Conservation (phyloP, 768 basidiomycete genomes). For the Pleurotus salmoneostramineus region DNA sequence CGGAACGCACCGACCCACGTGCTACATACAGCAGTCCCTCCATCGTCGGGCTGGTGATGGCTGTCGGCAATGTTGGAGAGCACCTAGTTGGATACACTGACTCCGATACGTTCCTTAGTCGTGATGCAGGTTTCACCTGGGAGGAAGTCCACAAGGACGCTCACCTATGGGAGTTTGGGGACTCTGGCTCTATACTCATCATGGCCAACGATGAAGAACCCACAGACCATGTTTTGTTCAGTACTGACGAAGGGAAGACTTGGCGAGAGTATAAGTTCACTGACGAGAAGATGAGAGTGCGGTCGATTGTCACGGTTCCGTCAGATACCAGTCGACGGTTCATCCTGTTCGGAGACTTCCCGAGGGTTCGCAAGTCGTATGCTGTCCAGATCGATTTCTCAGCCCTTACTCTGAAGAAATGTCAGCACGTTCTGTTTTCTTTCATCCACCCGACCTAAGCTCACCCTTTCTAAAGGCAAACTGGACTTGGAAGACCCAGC, state of each 20-base stretch:
- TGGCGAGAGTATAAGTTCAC: slow-evolving; percentile 91
- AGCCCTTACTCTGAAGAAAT: slow-evolving; percentile 67
- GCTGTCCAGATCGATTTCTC: slow-evolving; percentile 90
- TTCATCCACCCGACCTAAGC: background rate
- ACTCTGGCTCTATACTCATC: slow-evolving; percentile 90
- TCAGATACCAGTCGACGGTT: slow-evolving; percentile 89
- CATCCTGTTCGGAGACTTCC: slow-evolving; percentile 70
- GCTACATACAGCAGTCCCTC: slow-evolving; percentile 94
- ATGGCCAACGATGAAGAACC: slow-evolving; percentile 95
- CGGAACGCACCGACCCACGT: slow-evolving; percentile 84
- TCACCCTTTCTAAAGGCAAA: slow-evolving; percentile 44
- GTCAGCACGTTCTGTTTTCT: slow-evolving; percentile 39
- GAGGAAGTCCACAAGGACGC: slow-evolving; percentile 98
- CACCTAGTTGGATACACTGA: slow-evolving; percentile 75
- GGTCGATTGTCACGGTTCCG: slow-evolving; percentile 81
- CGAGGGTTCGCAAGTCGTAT: slow-evolving; percentile 45
- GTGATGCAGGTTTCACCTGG: slow-evolving; percentile 97
- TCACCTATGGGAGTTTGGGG: slow-evolving; percentile 96
- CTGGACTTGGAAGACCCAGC: slow-evolving; percentile 67
- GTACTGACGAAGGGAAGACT: slow-evolving; percentile 80
- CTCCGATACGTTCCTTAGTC: slow-evolving; percentile 93
- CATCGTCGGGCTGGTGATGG: slow-evolving; percentile 90
- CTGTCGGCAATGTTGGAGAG: slow-evolving; percentile 94
- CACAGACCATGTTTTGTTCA: slow-evolving; percentile 85
- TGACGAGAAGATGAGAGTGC: slow-evolving; percentile 68